These are phyloP conservation scores for Tolypocladium inflatum DNA, from an alignment of 2,329 filamentous ascomycete genomes.

Conservation along the genomic window DNA sequence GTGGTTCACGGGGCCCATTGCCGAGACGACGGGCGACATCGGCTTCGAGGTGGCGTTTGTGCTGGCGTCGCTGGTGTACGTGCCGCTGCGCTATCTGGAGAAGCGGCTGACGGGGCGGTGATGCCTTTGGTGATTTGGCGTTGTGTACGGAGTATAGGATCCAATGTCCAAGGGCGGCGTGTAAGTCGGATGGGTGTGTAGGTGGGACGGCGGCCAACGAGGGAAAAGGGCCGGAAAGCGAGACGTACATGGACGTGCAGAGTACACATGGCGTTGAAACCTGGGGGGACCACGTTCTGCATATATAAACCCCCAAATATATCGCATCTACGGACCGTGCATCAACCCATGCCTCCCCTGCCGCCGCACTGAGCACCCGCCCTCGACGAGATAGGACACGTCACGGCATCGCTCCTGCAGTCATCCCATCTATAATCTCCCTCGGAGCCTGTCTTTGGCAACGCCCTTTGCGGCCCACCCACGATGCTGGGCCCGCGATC, in stretches of 20 bases:
- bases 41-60: constrained; percentile 56
- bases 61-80: constrained; percentile 35
- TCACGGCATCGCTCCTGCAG: neutral
- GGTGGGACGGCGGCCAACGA: neutral
- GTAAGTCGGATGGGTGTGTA: neutral
- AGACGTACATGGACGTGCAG: neutral
- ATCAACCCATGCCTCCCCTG: neutral
- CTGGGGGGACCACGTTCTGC: neutral
- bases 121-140: neutral
- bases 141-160: neutral
- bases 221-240: neutral
- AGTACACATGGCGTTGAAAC: neutral
- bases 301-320: neutral
- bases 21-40: constrained; percentile 50
- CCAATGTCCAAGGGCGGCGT: neutral
- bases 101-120: constrained; percentile 20
- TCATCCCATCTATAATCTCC: neutral
- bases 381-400: neutral
- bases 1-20: constrained; percentile 54
- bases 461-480: neutral
- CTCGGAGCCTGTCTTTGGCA: neutral
- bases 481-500: neutral
- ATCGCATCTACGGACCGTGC: neutral
- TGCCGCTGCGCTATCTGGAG: constrained; percentile 37
- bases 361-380: neutral